These are phyloP conservation scores for Aspergillus affinis DNA, from an alignment of 495 filamentous ascomycete species.

Conservation along the genomic window DNA sequence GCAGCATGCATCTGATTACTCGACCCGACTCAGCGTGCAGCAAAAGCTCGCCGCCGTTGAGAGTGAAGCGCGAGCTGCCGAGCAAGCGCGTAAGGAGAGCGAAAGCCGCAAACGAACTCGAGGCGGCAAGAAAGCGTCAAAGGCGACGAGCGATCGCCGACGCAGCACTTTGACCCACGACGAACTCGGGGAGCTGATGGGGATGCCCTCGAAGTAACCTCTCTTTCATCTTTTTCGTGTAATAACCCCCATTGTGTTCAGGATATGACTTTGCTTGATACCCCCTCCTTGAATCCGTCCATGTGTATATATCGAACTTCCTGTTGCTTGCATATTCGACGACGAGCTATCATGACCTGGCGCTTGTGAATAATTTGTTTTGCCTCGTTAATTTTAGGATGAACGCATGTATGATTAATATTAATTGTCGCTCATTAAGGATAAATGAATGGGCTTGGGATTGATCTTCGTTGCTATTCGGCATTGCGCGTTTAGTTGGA, in stretches of 20 bases:
- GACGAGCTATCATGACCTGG: constrained; percentile 16
- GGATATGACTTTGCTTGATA: constrained; percentile 16
- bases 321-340: constrained; percentile 3
- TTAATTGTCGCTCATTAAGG: constrained; percentile 5
- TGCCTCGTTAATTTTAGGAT: too few species aligned
- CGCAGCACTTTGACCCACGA: constrained; percentile 71
- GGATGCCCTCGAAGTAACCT: constrained; percentile 27
- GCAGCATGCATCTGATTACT: constrained; percentile 23
- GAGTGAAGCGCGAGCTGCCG: constrained; percentile 44
- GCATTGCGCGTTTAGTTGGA: constrained; percentile 1
- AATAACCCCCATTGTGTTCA: constrained; percentile 12
- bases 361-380: constrained; percentile 24
- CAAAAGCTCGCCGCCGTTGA: constrained; percentile 49
- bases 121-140: constrained; percentile 37
- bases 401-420: constrained; percentile 10
- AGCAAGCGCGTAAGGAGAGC: constrained; percentile 40
- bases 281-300: constrained; percentile 12
- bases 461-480: not conserved
- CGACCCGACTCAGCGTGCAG: constrained; percentile 32
- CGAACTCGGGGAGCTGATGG: constrained; percentile 66
- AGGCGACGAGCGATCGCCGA: constrained; percentile 51
- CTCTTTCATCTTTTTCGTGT: not conserved
- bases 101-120: constrained; percentile 47
- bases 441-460: not conserved
- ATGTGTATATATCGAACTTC: constrained; percentile 12